Evolutionary conservation across 495 filamentous ascomycete species (phyloP).

Genomic region (Bombardia bombarda): DNA sequence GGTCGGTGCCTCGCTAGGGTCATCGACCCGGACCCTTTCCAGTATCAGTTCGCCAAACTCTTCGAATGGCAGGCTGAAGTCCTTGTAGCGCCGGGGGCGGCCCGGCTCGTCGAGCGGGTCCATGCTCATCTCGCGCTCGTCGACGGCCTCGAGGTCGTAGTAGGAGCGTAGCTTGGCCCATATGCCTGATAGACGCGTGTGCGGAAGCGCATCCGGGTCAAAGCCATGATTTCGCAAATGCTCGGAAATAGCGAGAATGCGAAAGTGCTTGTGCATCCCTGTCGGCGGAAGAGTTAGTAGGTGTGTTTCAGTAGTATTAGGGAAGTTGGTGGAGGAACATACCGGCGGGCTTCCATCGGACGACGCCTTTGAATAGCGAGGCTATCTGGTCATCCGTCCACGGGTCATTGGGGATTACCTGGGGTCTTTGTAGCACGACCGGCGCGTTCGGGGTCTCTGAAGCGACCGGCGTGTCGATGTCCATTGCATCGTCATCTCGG

Average conservation of each 20-base stretch:
- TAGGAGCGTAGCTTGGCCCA: slow-evolving; percentile 79
- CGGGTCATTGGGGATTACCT: slow-evolving; percentile 49
- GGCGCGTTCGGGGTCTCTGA: slow-evolving; percentile 28
- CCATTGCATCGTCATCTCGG: slow-evolving; percentile 45
- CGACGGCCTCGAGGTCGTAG: slow-evolving; percentile 82
- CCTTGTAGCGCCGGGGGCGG: slow-evolving; percentile 45
- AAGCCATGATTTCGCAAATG: slow-evolving; percentile 83
- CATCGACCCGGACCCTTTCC: slow-evolving; percentile 53
- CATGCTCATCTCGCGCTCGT: slow-evolving; percentile 67
- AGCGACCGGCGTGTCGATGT: slow-evolving; percentile 37
- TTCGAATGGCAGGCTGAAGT: slow-evolving; percentile 70
- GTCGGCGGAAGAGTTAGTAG: slow-evolving; percentile 1
- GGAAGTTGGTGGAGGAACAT: slow-evolving; percentile 16
- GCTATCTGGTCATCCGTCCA: slow-evolving; percentile 97
- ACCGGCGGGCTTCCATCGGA: slow-evolving; percentile 94
- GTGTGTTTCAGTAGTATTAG: slow-evolving; percentile 2
- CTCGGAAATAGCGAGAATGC: slow-evolving; percentile 82
- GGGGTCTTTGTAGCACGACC: slow-evolving; percentile 21
- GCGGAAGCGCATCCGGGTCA: slow-evolving; percentile 54
- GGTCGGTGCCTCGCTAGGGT: slow-evolving; percentile 44
- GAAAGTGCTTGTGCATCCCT: slow-evolving; percentile 98
- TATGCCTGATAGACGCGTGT: slow-evolving; percentile 83
- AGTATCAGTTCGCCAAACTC: slow-evolving; percentile 74
- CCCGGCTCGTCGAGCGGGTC: slow-evolving; percentile 55
- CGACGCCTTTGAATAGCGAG: slow-evolving; percentile 77